Base-by-base conservation (phyloP, 2,329 filamentous ascomycete species). In the Exophiala bonariae region DNA sequence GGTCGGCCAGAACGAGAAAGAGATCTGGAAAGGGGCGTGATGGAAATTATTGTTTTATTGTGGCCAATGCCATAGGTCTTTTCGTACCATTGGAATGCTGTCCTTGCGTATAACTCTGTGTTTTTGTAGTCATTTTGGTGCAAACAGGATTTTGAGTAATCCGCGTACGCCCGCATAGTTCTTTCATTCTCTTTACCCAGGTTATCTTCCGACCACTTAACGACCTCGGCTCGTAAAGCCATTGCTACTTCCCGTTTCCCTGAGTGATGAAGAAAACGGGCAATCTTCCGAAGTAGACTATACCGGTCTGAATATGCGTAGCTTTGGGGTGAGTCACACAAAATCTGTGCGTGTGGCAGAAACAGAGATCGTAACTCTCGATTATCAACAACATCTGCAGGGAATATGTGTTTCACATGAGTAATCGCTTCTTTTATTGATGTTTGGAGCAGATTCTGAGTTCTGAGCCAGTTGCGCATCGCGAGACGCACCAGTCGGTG, bases 401-500 rank as follows among this genome's bases (percentile, higher is more conserved):
- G 56, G 23, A 63, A 56, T n/a, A 61, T 34, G 33, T 59, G 33
- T 2, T 43, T 33, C 14, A 65, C 48, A 39, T 49, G 49, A 18
- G 28, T 33, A 17, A 58, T 31, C 22, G 55, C 46, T 32, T 34
- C 58, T 18, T 28, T 17, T 17, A 9, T 42, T 19, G 16, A 43
- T 51, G 16, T 8, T 13, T 9, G 18, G 43, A 57, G 55, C 13
- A 41, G 18, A 4, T 49, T 32, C 11, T 62, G 26, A 26, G 53
- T 39, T 44, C 42, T 54, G 13, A 69, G 41, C 66, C 66, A 70
- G 22, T 57, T 61, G 18, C 61, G 56, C 14, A 54, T 67, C 7
- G 65, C 61, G 18, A 68, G 43, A 32, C 63, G 62, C 7, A 69
- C 66, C 2, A 69, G 58, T 20, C 57, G 52, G 50, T 69, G 63